These are phyloP conservation scores for Gilbertella persicaria DNA, from an alignment of 371 early-diverging fungal species.

Conservation along the genomic window DNA sequence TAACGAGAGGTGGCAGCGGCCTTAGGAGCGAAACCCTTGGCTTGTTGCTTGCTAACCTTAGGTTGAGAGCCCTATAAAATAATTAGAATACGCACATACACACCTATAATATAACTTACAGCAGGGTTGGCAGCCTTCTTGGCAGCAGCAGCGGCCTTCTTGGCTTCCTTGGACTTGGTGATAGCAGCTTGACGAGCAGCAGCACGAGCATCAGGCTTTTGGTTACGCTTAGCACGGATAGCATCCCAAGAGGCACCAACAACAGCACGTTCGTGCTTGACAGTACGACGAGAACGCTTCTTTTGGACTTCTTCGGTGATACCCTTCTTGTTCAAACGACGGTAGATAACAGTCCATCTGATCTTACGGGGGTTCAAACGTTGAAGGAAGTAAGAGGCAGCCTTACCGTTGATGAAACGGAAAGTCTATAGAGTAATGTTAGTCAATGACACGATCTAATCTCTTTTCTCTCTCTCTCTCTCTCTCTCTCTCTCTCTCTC, in stretches of 20 bases:
- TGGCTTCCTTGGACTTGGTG: conserved; percentile 85
- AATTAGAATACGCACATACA: neutral
- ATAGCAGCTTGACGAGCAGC: conserved; percentile 90
- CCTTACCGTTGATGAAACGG: conserved; percentile 96
- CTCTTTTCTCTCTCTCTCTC: too few relatives aligned
- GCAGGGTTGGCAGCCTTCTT: conserved; percentile 62
- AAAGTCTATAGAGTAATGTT: conserved; percentile 62
- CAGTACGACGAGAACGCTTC: conserved; percentile 93
- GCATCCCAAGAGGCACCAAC: conserved; percentile 95
- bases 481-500: neutral
- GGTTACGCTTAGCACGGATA: conserved; percentile 94
- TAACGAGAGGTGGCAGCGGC: conserved; percentile 89
- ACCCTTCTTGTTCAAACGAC: conserved; percentile 98
- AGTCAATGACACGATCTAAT: neutral
- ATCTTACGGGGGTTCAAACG: conserved; percentile 95
- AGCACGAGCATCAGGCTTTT: conserved; percentile 93
- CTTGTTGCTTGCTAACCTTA: conserved; percentile 87
- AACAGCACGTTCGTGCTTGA: conserved; percentile 96
- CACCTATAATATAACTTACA: conserved; percentile 25
- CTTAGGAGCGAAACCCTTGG: conserved; percentile 85
- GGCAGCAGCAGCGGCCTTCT: conserved; percentile 77
- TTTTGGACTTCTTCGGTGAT: conserved; percentile 93
- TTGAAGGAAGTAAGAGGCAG: conserved; percentile 94
- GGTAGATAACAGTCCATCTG: conserved; percentile 96
- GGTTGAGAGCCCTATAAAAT: conserved; percentile 33